These are phyloP conservation scores for Metarhizium album DNA, from an alignment of 2,329 filamentous ascomycete genomes.

Conservation along the genomic window DNA sequence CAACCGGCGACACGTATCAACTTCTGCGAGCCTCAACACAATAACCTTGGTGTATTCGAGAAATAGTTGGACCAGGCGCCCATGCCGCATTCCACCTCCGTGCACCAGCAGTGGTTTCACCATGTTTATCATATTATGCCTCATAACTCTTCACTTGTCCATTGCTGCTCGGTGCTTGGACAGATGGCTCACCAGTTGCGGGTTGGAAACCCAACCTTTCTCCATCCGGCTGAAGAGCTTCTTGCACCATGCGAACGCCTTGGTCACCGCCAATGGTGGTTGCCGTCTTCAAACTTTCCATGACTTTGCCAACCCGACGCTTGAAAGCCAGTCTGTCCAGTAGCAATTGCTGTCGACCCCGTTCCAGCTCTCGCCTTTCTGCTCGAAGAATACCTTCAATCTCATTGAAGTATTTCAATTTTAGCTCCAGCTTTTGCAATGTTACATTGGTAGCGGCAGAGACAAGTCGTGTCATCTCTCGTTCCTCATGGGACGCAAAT, in stretches of 20 bases:
- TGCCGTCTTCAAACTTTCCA: constrained; percentile 59
- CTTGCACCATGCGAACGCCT: constrained; percentile 36
- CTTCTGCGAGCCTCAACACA: neutral
- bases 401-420: constrained; percentile 91
- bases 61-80: neutral
- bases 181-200: constrained; percentile 27
- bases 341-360: constrained; percentile 85
- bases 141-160: constrained; percentile 49
- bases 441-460: constrained; percentile 87
- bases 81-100: neutral
- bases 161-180: constrained; percentile 45
- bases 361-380: constrained; percentile 85
- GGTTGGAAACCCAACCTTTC: constrained; percentile 44
- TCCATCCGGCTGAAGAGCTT: constrained; percentile 31
- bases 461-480: constrained; percentile 89
- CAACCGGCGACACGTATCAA: neutral
- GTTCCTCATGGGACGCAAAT: constrained; percentile 89
- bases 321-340: constrained; percentile 85
- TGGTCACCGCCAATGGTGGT: constrained; percentile 38
- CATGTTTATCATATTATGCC: constrained; percentile 23
- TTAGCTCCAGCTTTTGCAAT: constrained; percentile 91
- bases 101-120: neutral
- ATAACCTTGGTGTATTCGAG: neutral
- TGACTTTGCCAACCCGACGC: constrained; percentile 71
- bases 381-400: constrained; percentile 88